Evolutionary conservation across 1,139 yeast species (phyloP), one percentile per base, ranked within the genome.

Genomic region (Hansenula lynferdii): DNA sequence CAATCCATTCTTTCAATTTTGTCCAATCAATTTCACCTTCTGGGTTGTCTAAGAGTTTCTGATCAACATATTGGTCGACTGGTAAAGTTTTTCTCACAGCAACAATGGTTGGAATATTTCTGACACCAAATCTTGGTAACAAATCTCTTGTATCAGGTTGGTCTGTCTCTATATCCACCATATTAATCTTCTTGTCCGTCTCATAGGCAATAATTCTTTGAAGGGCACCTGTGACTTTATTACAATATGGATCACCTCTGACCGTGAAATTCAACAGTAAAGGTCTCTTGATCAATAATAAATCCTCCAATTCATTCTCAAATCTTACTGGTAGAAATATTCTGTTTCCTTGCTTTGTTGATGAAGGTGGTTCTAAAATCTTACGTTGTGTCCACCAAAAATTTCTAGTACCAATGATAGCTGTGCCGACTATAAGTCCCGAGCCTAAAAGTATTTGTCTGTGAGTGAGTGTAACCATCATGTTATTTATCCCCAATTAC

Each of bases 101-200:
- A 2, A 86, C 79, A 8, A 86, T 63, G 0, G 81, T 71, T 3
- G 95, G 95, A 6, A 85, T 67, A 34, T 67, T 62, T 23, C 65
- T 69, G 15, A 84, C 61, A 1, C 61, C 77, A 54, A 82, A 85
- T 31, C 80, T 70, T 28, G 70, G 58, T 61, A 78, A 61, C 37
- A 85, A 60, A 14, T 76, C 85, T 39, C 72, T 68, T 12, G 81
- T 79, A 4, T 75, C 87, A 10, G 72, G 71, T 41, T 77, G 75
- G 49, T 84, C 92, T 31, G 79, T 70, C 50, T 84, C 82, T 18
- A 85, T 71, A 54, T 83, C 89, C 14, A 80, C 92, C 60, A 80
- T 65, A 47, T 77, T 77, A 31, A 84, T 70, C 27, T 61, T 58
- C 50, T 70, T 70, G 22, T 68, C 69, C 18, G 80, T 70, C 47